These are phyloP conservation scores for Cystobasidium ongulense DNA, from an alignment of 768 basidiomycete species.

Conservation along the genomic window DNA sequence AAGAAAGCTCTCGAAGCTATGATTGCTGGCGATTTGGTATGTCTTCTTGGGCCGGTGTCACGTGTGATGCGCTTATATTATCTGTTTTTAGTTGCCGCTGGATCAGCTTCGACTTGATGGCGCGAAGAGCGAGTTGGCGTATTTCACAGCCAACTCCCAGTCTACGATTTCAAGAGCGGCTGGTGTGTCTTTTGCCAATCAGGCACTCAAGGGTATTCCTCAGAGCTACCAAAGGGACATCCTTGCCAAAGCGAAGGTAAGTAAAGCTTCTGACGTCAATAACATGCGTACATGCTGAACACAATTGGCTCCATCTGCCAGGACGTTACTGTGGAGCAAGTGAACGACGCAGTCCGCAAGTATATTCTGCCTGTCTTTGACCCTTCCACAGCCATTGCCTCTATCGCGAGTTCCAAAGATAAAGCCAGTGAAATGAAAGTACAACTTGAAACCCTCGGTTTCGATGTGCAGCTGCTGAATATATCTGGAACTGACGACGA, in stretches of 20 bases:
- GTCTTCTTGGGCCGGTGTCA: conserved; percentile 49
- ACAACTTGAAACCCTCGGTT: conserved; percentile 62
- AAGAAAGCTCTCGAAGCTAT: conserved; percentile 67
- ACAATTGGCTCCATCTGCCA: conserved; percentile 42
- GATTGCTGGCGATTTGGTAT: conserved; percentile 57
- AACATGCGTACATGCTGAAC: background rate
- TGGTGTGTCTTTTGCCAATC: conserved; percentile 73
- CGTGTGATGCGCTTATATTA: background rate
- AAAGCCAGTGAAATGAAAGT: conserved; percentile 65
- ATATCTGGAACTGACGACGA: background rate
- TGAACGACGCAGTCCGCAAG: conserved; percentile 59
- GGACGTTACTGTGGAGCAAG: conserved; percentile 68
- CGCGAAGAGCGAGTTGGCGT: conserved; percentile 86
- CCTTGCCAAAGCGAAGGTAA: conserved; percentile 60
- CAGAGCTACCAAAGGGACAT: conserved; percentile 66
- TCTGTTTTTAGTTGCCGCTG: conserved; percentile 58
- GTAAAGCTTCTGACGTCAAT: background rate
- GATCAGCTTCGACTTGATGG: conserved; percentile 75
- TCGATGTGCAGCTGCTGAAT: conserved; percentile 49
- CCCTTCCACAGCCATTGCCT: conserved; percentile 63
- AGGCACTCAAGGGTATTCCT: conserved; percentile 75
- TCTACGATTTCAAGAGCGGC: conserved; percentile 83
- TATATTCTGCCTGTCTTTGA: conserved; percentile 81
- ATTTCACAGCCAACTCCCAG: conserved; percentile 65
- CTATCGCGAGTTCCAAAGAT: conserved; percentile 72